Percentiles rank a stretch among this genome's conserved stretches.
These are phyloP conservation scores for Emergomyces orientalis DNA, from an alignment of 2,329 filamentous ascomycete genomes.

Conservation along the genomic window DNA sequence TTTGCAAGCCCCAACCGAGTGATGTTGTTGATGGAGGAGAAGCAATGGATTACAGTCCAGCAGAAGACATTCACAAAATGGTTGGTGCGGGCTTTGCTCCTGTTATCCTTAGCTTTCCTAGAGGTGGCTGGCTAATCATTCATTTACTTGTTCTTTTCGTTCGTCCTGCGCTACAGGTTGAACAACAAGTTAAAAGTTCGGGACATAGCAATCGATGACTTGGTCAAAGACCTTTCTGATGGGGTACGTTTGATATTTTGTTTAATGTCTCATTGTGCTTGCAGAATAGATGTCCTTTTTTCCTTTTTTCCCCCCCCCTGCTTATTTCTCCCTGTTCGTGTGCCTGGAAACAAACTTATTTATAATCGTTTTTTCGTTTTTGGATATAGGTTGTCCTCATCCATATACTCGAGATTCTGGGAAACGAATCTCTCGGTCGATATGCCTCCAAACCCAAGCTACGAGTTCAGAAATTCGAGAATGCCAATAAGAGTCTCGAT, in stretches of 20 bases:
- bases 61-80: slow-evolving; percentile 99
- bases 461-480: slow-evolving; percentile 93
- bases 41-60: slow-evolving; percentile 68
- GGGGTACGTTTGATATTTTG: slow-evolving; percentile 55
- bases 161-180: slow-evolving; percentile 50
- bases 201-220: slow-evolving; percentile 70
- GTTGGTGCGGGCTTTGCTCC: slow-evolving; percentile 34
- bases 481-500: slow-evolving; percentile 90
- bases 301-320: not conserved
- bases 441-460: slow-evolving; percentile 96
- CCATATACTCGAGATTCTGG: slow-evolving; percentile 92
- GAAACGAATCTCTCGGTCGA: slow-evolving; percentile 84
- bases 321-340: not conserved
- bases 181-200: slow-evolving; percentile 86
- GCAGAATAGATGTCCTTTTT: slow-evolving; percentile 4
- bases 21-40: slow-evolving; percentile 44
- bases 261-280: not conserved
- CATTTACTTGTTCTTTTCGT: slow-evolving; percentile 2
- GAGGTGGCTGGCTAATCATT: not conserved
- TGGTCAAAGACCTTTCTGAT: slow-evolving; percentile 84
- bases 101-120: not conserved
- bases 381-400: slow-evolving; percentile 71
- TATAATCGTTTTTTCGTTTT: not conserved
- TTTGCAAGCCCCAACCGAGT: not conserved
- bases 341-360: not conserved